Conservation (phyloP, 352 stramenopile genomes). For the Phytophthora uliginosa region DNA sequence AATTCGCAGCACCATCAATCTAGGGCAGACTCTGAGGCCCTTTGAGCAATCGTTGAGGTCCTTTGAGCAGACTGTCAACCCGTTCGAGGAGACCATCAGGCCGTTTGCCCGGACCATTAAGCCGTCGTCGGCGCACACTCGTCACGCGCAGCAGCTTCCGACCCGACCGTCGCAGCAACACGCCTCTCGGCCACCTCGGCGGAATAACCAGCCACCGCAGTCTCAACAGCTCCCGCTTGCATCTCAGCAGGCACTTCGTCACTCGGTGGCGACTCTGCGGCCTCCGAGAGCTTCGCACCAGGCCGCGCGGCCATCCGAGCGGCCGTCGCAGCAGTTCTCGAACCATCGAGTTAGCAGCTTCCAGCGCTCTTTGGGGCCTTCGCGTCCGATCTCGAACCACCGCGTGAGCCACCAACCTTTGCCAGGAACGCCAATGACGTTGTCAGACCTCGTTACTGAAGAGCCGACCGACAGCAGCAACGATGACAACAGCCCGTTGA, state of each 20-base stretch:
- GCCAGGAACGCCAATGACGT: background rate
- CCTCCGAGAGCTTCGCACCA: background rate
- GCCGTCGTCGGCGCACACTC: slow-evolving; percentile 4
- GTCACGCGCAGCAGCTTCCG: background rate
- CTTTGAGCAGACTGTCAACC: slow-evolving; percentile 27
- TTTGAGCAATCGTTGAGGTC: slow-evolving; percentile 24
- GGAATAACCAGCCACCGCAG: slow-evolving; percentile 9
- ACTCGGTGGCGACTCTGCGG: slow-evolving; percentile 3
- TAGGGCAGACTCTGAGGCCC: slow-evolving; percentile 21
- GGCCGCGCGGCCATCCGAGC: background rate
- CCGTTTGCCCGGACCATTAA: slow-evolving; percentile 2
- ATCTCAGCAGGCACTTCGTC: background rate
- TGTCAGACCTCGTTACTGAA: background rate
- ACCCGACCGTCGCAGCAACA: slow-evolving; percentile 7
- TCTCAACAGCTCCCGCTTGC: background rate
- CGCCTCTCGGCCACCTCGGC: background rate
- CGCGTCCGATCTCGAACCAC: background rate
- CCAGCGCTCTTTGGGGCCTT: background rate
- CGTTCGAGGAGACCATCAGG: slow-evolving; percentile 18
- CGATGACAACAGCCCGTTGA: background rate
- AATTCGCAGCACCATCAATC: slow-evolving; percentile 8
- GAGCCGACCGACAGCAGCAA: background rate
- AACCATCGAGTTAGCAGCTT: background rate
- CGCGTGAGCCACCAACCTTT: background rate
- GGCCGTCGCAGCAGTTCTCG: background rate